Evolutionary conservation across 768 basidiomycete species (phyloP).

Genomic region (Filobasidium wieringae): DNA sequence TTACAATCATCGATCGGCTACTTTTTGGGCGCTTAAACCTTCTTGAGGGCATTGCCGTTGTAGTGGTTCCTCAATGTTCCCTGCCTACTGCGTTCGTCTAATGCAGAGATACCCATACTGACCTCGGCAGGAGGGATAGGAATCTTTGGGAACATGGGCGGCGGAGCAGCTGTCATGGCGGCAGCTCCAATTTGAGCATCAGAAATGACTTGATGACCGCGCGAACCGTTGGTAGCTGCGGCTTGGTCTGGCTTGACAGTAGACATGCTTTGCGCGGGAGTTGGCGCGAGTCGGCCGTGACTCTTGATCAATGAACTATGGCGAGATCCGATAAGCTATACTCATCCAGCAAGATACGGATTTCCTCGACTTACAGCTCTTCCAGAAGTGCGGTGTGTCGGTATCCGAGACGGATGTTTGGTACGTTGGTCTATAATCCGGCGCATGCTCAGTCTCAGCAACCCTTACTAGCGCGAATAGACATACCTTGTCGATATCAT

Average conservation of each 20-base stretch:
- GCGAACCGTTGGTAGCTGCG: constrained; percentile 2
- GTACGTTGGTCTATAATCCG: constrained; percentile 75
- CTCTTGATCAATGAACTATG: constrained; percentile 13
- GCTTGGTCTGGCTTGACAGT: constrained; percentile 3
- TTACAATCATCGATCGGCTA: too few species aligned
- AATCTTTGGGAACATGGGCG: constrained; percentile 14
- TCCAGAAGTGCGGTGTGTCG: constrained; percentile 79
- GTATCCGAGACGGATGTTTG: constrained; percentile 77
- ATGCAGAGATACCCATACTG: constrained; percentile 16
- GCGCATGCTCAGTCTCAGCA: background rate
- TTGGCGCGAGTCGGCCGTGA: constrained; percentile 8
- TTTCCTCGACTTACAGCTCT: constrained; percentile 47
- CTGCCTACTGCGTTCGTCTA: constrained; percentile 24
- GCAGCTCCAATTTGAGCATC: constrained; percentile 29
- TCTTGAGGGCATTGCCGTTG: background rate
- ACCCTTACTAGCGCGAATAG: background rate
- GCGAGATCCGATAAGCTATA: too few species aligned
- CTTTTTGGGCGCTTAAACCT: too few species aligned
- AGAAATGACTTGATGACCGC: background rate
- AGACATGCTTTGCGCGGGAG: background rate
- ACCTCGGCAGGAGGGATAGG: constrained; percentile 8
- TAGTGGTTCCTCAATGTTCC: constrained; percentile 1
- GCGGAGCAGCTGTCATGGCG: constrained; percentile 23
- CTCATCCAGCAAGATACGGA: background rate
- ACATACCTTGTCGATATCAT: constrained; percentile 83